phyloP scores from a whole-genome alignment of 805 yeast species.

The Geotrichum ghanense region DNA sequence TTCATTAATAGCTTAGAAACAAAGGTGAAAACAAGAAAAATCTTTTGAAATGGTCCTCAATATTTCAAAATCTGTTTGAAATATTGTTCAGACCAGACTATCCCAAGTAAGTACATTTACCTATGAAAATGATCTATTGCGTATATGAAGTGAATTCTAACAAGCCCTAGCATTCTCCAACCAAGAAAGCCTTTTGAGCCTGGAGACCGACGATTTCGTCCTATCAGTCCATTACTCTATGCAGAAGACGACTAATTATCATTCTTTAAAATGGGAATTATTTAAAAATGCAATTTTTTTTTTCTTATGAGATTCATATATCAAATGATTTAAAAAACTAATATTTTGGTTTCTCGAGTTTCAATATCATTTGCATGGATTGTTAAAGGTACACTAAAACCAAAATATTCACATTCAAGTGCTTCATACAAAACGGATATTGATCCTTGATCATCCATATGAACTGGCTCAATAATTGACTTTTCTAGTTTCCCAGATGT shows the following conservation, averaged over 20 bases:
- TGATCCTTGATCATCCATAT: not conserved
- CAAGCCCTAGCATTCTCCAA: not conserved
- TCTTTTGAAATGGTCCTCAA: slow-evolving; percentile 4
- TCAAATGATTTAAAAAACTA: not conserved
- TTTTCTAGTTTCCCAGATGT: not conserved
- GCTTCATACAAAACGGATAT: not conserved
- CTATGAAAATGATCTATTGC: no score
- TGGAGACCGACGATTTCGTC: slow-evolving; percentile 32
- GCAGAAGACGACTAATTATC: not conserved
- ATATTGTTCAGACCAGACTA: not conserved
- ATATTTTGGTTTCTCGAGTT: not conserved
- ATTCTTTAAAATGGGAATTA: no score
- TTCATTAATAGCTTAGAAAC: not conserved
- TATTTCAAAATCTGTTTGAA: slow-evolving; percentile 16
- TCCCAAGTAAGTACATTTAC: not conserved
- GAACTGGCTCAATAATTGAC: not conserved
- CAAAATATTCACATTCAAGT: not conserved
- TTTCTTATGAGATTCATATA: no score
- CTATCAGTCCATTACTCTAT: slow-evolving; percentile 8
- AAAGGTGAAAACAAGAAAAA: not conserved
- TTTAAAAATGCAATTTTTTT: no score
- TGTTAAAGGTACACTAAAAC: not conserved
- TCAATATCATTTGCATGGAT: not conserved
- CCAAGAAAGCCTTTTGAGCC: slow-evolving; percentile 22
- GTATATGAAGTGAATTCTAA: not conserved